Conservation (phyloP, 202 grass and related monocot species). For the Carex arenaria region DNA sequence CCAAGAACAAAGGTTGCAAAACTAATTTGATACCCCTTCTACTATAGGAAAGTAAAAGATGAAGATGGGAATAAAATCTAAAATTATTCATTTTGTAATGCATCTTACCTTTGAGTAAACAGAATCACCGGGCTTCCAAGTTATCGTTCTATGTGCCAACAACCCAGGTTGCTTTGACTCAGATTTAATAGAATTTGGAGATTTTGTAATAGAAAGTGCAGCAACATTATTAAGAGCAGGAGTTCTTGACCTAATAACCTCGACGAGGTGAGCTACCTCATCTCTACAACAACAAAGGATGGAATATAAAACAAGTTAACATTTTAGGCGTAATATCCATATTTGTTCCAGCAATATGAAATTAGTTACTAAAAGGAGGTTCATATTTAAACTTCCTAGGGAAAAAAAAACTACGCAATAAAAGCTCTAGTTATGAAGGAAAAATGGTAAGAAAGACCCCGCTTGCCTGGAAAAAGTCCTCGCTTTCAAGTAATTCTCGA, state of each 20-base stretch:
- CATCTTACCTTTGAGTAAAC: constrained; percentile 23
- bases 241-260: constrained; percentile 22
- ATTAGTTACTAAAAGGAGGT: background rate
- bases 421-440: background rate
- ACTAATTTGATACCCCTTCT: background rate
- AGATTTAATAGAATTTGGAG: background rate
- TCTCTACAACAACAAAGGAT: constrained; percentile 19
- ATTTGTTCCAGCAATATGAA: background rate
- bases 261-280: background rate
- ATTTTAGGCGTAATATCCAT: background rate
- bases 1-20: background rate
- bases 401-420: background rate
- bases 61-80: background rate
- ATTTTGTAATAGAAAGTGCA: background rate
- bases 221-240: background rate
- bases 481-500: constrained; percentile 4
- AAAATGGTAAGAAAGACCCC: background rate
- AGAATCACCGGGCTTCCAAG: constrained; percentile 25
- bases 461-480: constrained; percentile 18
- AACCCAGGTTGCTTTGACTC: constrained; percentile 7
- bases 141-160: background rate
- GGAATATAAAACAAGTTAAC: background rate
- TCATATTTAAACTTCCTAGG: background rate
- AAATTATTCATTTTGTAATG: background rate
- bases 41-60: background rate